Base-by-base conservation (phyloP, 805 yeast genomes). In the Nakazawaea siamensis region DNA sequence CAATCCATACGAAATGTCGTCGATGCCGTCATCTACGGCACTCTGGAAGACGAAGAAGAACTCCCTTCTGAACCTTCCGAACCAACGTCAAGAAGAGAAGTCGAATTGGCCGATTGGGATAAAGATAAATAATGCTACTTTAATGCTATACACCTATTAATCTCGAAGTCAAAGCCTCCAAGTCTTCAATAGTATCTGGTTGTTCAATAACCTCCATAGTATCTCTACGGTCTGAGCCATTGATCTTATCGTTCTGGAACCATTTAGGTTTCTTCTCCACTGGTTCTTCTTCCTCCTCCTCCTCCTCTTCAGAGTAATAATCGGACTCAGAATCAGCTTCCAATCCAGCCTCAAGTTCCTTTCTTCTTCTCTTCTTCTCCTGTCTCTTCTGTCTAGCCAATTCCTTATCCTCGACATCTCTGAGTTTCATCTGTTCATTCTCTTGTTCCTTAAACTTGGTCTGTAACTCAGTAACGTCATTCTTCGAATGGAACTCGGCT, bases 121-220 rank as follows among this genome's bases (percentile, higher is more conserved):
- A 24, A 24, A 6, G 14, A 13, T 24, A 12, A 9, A 12, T 12
- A 24, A 13, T 12, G 27, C 27, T 24, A 13, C 27, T 9, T 8
- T 24, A 24, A 24, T 20, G 10, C 23, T 20, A 20, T 10, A 20
- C 23, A 20, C 31, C 35, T 19, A 70, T 52, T 50, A 73, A 65
- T 45, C 62, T 61, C 29, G 66, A 70, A 2, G 95, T 79, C 62
- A 85, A 71, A 33, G 94, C 87, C 65, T 92, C 98, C 57, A 92
- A 70, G 52, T 92, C 98, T 56, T 86, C 96, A 54, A 92, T 65
- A 13, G 95, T 82, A 49, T 85, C 82, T 12, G 97, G 97, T 48
- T 78, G 84, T 47, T 84, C 94, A 30, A 84, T 66, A 60, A 88
- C 95, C 41, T 83, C 62, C 31, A 81, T 60, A 8, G 54, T 49